A percentile compares a stretch with the other conserved stretches of the same genome.
Evolutionary conservation across 306 rosid genomes (phyloP).

Genomic region (Sesbania bispinosa): DNA sequence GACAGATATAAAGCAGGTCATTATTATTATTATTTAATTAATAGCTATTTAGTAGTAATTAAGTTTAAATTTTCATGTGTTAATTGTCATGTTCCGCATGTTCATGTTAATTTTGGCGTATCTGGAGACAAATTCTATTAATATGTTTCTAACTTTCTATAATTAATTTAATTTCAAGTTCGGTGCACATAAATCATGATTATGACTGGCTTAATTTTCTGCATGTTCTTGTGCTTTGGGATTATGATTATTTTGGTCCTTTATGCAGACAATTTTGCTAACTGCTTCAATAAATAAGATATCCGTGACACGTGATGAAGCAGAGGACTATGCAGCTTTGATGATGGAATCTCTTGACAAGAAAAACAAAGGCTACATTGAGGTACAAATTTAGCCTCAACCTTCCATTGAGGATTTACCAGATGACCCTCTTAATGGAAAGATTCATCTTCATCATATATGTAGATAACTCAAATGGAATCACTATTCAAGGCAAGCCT

Average conservation of each 20-base stretch:
- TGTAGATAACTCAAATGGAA: conserved; percentile 47
- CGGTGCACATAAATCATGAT: neutral
- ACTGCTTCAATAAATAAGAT: conserved; percentile 70
- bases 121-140: conserved; percentile 29
- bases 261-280: conserved; percentile 54
- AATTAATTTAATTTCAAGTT: conserved; percentile 40
- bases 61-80: conserved; percentile 2
- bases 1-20: conserved; percentile 67
- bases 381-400: conserved; percentile 45
- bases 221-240: conserved; percentile 7
- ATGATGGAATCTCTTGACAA: conserved; percentile 68
- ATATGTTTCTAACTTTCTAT: conserved; percentile 31
- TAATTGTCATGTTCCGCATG: conserved; percentile 28
- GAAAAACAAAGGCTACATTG: conserved; percentile 62
- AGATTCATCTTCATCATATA: neutral
- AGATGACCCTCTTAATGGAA: neutral
- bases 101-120: conserved; percentile 6
- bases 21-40: neutral
- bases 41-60: neutral
- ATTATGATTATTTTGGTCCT: conserved; percentile 8
- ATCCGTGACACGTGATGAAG: conserved; percentile 70
- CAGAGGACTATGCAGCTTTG: conserved; percentile 62
- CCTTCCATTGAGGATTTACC: neutral
- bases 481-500: conserved; percentile 40
- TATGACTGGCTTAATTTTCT: neutral